Percentiles rank a stretch among this genome's conserved stretches.
Conservation (phyloP, 108 stramenopile species). For the Nitzschia sp. region DNA sequence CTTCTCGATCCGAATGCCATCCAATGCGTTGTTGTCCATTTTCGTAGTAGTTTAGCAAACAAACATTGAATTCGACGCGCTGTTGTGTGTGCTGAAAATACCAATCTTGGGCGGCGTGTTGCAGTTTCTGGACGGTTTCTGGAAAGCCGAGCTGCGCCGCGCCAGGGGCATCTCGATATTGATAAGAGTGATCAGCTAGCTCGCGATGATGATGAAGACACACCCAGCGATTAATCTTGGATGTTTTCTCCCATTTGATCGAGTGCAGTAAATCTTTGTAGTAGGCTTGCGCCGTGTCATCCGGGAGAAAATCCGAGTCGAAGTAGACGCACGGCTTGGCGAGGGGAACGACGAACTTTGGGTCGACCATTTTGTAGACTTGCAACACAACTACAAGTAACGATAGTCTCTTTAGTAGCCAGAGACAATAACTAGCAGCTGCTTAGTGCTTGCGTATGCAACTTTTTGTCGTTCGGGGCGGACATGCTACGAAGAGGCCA, state of each 20-base stretch:
- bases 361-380: conserved; percentile 6
- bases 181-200: conserved; percentile 4
- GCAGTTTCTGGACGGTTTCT: conserved; percentile 27
- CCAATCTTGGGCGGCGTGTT: conserved; percentile 57
- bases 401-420: no score
- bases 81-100: conserved; percentile 38
- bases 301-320: conserved; percentile 51
- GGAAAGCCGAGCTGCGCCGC: conserved; percentile 25
- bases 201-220: conserved; percentile 45
- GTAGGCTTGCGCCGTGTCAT: conserved; percentile 34
- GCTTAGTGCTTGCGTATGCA: no score
- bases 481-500: no score
- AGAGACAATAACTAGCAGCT: no score
- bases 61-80: conserved; percentile 64
- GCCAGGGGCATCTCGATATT: conserved; percentile 64
- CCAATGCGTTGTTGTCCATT: conserved; percentile 65
- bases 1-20: conserved; percentile 80
- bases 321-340: conserved; percentile 66
- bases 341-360: conserved; percentile 50
- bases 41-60: conserved; percentile 73
- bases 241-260: conserved; percentile 67
- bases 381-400: no score
- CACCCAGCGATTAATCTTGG: conserved; percentile 81
- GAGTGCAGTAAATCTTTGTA: conserved; percentile 48
- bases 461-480: no score